Conservation (phyloP, 192 early-diverging fungal genomes). For the Phlyctochytrium planicorne region DNA sequence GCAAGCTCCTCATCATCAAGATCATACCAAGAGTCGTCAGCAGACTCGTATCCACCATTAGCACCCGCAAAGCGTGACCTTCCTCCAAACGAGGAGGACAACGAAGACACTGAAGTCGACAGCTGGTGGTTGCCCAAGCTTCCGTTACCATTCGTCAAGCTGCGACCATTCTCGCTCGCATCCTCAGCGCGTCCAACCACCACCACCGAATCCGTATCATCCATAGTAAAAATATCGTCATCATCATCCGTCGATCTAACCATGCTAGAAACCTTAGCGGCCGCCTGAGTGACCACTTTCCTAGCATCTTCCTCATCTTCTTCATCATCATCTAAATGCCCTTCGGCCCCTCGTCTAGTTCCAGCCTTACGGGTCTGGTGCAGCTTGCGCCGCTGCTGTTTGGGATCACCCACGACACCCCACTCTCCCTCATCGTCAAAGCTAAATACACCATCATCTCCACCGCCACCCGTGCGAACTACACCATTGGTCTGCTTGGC, state of each 20-base stretch:
- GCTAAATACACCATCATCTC: slow-evolving; percentile 77
- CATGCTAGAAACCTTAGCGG: slow-evolving; percentile 41
- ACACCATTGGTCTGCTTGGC: too few species aligned
- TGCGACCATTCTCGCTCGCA: too few species aligned
- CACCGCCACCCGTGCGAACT: neutral
- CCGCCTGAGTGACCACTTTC: slow-evolving; percentile 31
- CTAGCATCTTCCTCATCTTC: too few species aligned
- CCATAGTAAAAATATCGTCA: slow-evolving; percentile 5
- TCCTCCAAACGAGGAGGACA: slow-evolving; percentile 9
- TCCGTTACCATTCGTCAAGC: too few species aligned
- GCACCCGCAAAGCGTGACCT: slow-evolving; percentile 8
- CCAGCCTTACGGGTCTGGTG: neutral
- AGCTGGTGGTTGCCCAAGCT: too few species aligned
- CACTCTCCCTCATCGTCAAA: slow-evolving; percentile 79
- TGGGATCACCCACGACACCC: slow-evolving; percentile 6
- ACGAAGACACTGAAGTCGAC: neutral
- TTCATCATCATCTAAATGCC: too few species aligned
- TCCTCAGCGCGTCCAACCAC: slow-evolving; percentile 6
- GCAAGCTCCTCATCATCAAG: slow-evolving; percentile 88
- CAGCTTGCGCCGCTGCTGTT: neutral
- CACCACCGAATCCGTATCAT: slow-evolving; percentile 35
- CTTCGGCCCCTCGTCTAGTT: neutral
- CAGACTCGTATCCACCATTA: slow-evolving; percentile 51
- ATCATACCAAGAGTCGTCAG: slow-evolving; percentile 69
- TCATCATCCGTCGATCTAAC: slow-evolving; percentile 50